Conservation (phyloP, 2,329 filamentous ascomycete species). For the Fusarium sp. region DNA sequence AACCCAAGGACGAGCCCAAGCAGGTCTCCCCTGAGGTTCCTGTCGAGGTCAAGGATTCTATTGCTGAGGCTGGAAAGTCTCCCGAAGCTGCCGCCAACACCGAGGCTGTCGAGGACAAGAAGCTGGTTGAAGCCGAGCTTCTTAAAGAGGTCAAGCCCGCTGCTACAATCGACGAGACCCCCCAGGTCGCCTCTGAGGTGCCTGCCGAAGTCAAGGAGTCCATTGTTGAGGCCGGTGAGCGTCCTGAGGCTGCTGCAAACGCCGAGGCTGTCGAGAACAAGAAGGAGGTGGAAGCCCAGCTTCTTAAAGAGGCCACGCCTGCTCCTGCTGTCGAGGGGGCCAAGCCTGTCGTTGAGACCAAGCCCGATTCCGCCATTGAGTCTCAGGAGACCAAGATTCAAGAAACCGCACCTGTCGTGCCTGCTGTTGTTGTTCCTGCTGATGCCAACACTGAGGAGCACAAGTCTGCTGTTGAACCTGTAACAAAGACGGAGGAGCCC, state of each 20-base stretch:
- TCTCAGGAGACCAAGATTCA: constrained; percentile 20
- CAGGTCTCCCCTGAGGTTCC: constrained; percentile 56
- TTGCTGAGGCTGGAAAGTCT: constrained; percentile 70
- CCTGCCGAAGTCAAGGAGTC: constrained; percentile 69
- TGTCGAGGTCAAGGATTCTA: constrained; percentile 75
- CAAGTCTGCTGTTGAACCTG: constrained; percentile 9
- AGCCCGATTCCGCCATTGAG: constrained; percentile 8
- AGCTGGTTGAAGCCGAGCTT: constrained; percentile 76
- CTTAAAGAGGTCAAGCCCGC: constrained; percentile 69
- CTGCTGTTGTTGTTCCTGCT: constrained; percentile 18
- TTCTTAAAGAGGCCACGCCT: constrained; percentile 72
- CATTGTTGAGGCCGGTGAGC: constrained; percentile 67
- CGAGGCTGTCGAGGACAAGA: constrained; percentile 78
- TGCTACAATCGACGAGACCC: constrained; percentile 54
- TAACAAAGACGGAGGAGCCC: constrained; percentile 13
- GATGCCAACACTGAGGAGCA: constrained; percentile 29
- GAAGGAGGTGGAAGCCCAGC: constrained; percentile 78
- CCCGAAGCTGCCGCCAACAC: constrained; percentile 76
- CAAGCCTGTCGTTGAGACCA: constrained; percentile 63
- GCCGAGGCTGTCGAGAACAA: constrained; percentile 79
- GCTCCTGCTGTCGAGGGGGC: constrained; percentile 64
- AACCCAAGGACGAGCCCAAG: constrained; percentile 38
- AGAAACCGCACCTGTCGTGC: constrained; percentile 1
- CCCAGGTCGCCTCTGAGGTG: constrained; percentile 62
- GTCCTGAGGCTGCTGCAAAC: constrained; percentile 78